Evolutionary conservation across 768 basidiomycete species (phyloP).

Genomic region (Xerocomellus intermedius): DNA sequence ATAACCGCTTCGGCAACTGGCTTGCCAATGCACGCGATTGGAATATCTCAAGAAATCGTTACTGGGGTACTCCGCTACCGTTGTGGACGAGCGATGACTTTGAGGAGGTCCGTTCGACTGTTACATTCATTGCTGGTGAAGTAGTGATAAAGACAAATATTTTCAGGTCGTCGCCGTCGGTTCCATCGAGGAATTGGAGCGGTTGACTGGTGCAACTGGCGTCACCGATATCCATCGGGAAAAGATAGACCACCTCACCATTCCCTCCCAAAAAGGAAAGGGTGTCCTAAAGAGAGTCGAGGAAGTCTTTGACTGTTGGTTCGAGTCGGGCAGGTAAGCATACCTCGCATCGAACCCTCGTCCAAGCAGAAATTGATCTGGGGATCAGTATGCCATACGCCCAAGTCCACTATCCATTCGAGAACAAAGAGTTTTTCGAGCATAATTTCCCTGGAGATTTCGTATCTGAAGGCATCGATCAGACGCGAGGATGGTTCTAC

Average conservation of each 20-base stretch:
- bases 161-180: conserved; percentile 76
- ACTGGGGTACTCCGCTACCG: conserved; percentile 98
- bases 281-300: conserved; percentile 86
- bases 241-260: conserved; percentile 93
- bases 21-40: conserved; percentile 97
- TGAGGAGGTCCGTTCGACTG: conserved; percentile 57
- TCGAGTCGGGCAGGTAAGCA: conserved; percentile 93
- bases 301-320: conserved; percentile 99
- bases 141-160: not conserved
- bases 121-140: not conserved
- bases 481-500: conserved; percentile 99
- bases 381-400: conserved; percentile 92
- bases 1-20: conserved; percentile 96
- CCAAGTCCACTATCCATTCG: conserved; percentile 96
- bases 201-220: conserved; percentile 76
- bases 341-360: not conserved
- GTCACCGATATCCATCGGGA: conserved; percentile 93
- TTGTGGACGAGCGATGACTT: conserved; percentile 94
- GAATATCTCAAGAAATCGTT: conserved; percentile 98
- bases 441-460: conserved; percentile 91
- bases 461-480: conserved; percentile 97
- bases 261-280: conserved; percentile 87
- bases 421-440: conserved; percentile 89
- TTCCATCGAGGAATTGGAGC: conserved; percentile 86
- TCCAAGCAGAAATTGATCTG: not conserved